Evolutionary conservation across 208 protist genomes (phyloP).

Genomic region (Wallacemonas rigidus): DNA sequence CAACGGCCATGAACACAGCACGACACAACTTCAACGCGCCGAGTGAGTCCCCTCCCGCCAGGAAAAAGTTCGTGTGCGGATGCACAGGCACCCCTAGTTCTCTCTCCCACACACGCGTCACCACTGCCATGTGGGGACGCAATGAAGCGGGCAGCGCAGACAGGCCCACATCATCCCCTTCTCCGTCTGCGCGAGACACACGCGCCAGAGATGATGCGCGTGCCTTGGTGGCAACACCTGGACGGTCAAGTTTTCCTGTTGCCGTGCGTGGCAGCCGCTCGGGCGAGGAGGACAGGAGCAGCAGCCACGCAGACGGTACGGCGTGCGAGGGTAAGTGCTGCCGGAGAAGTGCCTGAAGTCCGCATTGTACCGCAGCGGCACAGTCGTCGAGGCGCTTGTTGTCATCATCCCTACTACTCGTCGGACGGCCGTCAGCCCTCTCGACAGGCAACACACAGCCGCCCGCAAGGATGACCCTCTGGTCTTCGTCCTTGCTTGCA

Average conservation of each 20-base stretch:
- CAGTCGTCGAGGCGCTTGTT: constrained; percentile 9
- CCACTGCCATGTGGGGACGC: constrained; percentile 20
- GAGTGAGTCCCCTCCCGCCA: constrained; percentile 63
- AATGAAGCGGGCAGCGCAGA: background rate
- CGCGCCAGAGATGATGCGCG: background rate
- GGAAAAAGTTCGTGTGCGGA: constrained; percentile 52
- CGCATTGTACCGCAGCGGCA: constrained; percentile 9
- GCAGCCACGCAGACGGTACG: constrained; percentile 36
- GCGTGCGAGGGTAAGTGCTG: constrained; percentile 41
- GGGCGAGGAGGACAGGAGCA: constrained; percentile 17
- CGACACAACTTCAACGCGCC: constrained; percentile 59
- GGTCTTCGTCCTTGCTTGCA: background rate
- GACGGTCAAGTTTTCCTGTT: constrained; percentile 48
- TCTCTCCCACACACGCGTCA: constrained; percentile 29
- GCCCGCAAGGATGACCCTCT: constrained; percentile 6
- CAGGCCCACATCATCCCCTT: background rate
- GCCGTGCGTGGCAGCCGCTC: constrained; percentile 35
- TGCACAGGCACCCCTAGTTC: constrained; percentile 31
- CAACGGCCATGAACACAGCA: constrained; percentile 42
- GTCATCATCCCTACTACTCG: background rate
- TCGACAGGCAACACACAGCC: background rate
- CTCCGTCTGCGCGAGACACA: background rate
- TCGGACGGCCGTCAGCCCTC: background rate
- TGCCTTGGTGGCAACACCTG: background rate
- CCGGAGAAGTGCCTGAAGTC: constrained; percentile 32